Base-by-base conservation (phyloP, 2,329 filamentous ascomycete genomes). In the Niveomyces coronatus region DNA sequence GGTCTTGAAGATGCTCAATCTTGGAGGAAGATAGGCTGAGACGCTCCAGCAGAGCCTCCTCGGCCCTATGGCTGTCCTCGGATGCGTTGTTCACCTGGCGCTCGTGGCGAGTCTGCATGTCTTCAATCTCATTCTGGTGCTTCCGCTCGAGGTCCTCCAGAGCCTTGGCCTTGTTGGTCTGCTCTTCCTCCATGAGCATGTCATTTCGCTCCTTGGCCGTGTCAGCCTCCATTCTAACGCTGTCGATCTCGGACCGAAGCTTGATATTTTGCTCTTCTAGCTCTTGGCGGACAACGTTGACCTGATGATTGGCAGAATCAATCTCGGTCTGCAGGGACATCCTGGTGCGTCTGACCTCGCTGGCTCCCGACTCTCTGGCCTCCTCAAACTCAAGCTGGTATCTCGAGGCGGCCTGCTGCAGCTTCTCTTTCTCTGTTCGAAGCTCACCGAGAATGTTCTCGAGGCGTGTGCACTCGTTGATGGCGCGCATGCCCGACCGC, bases 371-470 rank as follows among this genome's bases (percentile, higher is more conserved):
- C 50, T 94, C 85, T 45, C 82, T 77, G 9, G 85, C 84, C 51
- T 94, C 85, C 43, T 86, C 76, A 50, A 89, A 83, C 52, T 95
- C 87, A 36, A 85, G 77, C 57, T 94, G 79, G 54, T 79, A 82
- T 28, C 77, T 74, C 47, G 78, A 70, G 15, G 76, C 72, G 43
- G 73, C 71, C 50, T 80, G 72, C 49, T 89, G 78, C 40, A 89
- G 72, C 45, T 81, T 76, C 50, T 82, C 70, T 51, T 83, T 85
- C 52, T 87, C 80, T 11, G 66, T 68, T 41, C 74, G 72, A 31
- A 80, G 54, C 47, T 79, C 71, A n/a, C 52, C 55, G 15, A 81
- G 56, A 6, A 76, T 45, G 6, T 44, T 50, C 50, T 80, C 76
- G 11, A 80, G 63, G 16, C 74, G 72, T 57, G 76, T 76, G 54